A percentile compares a stretch with the other conserved stretches of the same genome.
These are phyloP conservation scores for Comarum palustre DNA, from an alignment of 306 rosid species.

Conservation along the genomic window DNA sequence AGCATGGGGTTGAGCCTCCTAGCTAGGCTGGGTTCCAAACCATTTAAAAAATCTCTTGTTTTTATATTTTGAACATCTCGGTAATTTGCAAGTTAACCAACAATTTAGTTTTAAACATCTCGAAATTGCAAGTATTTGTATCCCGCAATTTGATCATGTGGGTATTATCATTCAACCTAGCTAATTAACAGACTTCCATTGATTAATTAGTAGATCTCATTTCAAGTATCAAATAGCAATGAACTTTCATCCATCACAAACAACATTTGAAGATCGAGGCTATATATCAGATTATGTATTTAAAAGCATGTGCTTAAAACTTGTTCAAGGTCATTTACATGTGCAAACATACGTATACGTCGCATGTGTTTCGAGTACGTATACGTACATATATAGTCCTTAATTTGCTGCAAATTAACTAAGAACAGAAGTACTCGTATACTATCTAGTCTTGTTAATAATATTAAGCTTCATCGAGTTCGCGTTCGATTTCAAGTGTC, in stretches of 20 bases:
- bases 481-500: not conserved
- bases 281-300: not conserved
- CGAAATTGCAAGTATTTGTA: not conserved
- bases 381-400: not conserved
- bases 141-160: not conserved
- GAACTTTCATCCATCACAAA: not conserved
- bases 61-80: no score
- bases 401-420: not conserved
- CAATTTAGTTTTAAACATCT: not conserved
- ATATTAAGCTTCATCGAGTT: not conserved
- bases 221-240: not conserved
- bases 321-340: not conserved
- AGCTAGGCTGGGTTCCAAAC: no score
- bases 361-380: not conserved
- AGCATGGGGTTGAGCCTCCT: no score
- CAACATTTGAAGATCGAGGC: not conserved
- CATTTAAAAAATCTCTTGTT: no score
- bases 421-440: not conserved
- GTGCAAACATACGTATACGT: not conserved
- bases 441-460: not conserved
- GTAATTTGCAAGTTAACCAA: no score
- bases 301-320: not conserved
- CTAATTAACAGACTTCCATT: not conserved
- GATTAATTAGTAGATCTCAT: not conserved
- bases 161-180: not conserved